Evolutionary conservation across 345 rosid genomes (phyloP).

Genomic region (Populus tremula): DNA sequence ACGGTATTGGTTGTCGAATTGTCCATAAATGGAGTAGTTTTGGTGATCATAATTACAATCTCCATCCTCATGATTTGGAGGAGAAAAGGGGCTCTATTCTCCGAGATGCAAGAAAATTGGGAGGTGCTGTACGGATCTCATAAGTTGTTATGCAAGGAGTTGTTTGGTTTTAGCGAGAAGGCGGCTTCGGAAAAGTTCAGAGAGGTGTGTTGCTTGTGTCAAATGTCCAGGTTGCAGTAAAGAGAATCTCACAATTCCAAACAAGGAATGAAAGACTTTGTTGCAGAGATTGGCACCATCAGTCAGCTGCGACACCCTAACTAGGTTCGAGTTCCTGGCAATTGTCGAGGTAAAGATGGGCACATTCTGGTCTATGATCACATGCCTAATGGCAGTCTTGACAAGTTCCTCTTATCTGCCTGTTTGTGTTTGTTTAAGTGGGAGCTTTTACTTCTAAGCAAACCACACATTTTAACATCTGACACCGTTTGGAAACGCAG

Average conservation of each 20-base stretch:
- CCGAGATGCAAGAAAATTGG: no score
- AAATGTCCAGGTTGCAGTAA: conserved; percentile 3
- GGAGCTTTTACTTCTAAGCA: no score
- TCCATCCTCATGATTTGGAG: no score
- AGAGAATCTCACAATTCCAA: conserved; percentile 12
- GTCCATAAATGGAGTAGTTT: no score
- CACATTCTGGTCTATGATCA: conserved; percentile 13
- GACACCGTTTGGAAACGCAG: no score
- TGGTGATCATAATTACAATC: no score
- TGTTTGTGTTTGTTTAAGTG: no score
- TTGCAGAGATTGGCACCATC: conserved; percentile 16
- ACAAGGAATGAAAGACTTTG: conserved; percentile 22
- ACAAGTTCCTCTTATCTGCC: neutral
- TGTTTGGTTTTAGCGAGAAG: conserved; percentile 12
- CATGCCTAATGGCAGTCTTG: conserved; percentile 20
- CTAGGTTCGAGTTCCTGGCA: conserved; percentile 10
- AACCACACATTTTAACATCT: no score
- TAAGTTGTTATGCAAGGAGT: neutral
- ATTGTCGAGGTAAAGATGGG: conserved; percentile 9
- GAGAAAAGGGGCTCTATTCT: no score
- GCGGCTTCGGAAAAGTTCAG: conserved; percentile 12
- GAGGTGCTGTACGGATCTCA: no score
- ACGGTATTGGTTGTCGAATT: no score
- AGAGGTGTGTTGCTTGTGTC: conserved; percentile 13
- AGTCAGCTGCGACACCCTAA: conserved; percentile 7